Percentiles rank a stretch among this genome's conserved stretches.
Evolutionary conservation across 2,329 filamentous ascomycete species (phyloP).

Genomic region (Knufia fluminis): DNA sequence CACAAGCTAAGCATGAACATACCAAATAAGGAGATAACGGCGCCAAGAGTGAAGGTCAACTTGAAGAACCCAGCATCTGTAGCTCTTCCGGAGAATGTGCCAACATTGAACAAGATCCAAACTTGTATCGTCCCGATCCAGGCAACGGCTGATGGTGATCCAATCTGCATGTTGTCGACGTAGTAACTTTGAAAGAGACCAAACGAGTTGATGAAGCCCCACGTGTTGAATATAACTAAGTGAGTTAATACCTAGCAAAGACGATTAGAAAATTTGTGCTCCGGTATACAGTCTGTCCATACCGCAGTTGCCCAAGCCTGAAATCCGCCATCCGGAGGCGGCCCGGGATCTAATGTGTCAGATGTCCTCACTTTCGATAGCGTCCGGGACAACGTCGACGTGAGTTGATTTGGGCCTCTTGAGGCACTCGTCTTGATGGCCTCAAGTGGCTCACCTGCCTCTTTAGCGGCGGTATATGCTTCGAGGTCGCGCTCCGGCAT

Average conservation of each 20-base stretch:
- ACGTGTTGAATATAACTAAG: slow-evolving; percentile 49
- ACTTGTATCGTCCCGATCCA: slow-evolving; percentile 45
- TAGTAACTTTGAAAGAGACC: slow-evolving; percentile 50
- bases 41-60: slow-evolving; percentile 34
- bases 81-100: slow-evolving; percentile 43
- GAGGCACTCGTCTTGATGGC: slow-evolving; percentile 2
- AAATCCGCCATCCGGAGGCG: slow-evolving; percentile 43
- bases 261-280: no score
- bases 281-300: no score
- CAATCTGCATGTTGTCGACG: slow-evolving; percentile 28
- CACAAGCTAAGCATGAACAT: slow-evolving; percentile 45
- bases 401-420: background rate
- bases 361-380: slow-evolving; percentile 6
- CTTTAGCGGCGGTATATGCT: background rate
- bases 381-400: background rate
- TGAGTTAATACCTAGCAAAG: no score
- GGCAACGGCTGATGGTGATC: slow-evolving; percentile 40
- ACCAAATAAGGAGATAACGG: slow-evolving; percentile 36
- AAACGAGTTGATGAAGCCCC: slow-evolving; percentile 47
- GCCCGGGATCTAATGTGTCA: slow-evolving; percentile 23
- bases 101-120: slow-evolving; percentile 39
- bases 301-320: slow-evolving; percentile 50
- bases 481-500: slow-evolving; percentile 1
- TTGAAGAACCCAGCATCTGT: slow-evolving; percentile 46
- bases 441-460: background rate